Base-by-base conservation (phyloP, 148 eudicot genomes). In the Chenopodium formosanum region DNA sequence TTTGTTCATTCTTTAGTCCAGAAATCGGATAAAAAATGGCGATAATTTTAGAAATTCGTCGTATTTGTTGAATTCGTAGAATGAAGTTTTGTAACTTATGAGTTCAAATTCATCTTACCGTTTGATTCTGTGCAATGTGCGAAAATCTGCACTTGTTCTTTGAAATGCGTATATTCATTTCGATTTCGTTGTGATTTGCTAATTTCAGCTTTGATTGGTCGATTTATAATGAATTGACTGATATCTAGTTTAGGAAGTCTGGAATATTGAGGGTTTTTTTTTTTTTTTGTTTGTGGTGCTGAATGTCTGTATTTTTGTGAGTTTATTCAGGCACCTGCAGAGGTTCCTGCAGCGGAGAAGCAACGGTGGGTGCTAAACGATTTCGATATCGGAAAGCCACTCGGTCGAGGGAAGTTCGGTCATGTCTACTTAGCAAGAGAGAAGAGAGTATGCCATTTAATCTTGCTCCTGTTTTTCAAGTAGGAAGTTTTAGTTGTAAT, bases 341-440 rank as follows among this genome's bases (percentile, higher is more conserved):
- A 90, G 85, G 89, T 85, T 10, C 83, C 92, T 73, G 88, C 88
- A 77, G 91, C 76, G 4, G 98, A 93, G 85, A 93, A 90, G 84
- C 87, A 87, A 83, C 90, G 97, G 81, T 95, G 98, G 98, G 90
- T 90, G 0, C 89, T 95, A 31, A 90, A 86, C 69, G 98, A 95
- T 76, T 95, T 95, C 44, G 97, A 95, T 74, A 90, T 95, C 7
- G 98, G 98, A 52, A 95, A 95, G 88, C 98, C 97, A 56, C 94
- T 95, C 22, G 98, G 98, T 53, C 88, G 98, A 82, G 98, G 98
- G 52, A 95, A 95, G 86, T 95, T 95, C 65, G 98, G 97, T 27
- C 98, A 95, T 85, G 98, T 95, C 44, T 93, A 95, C 82, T 76
- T 95, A 58, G 96, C 98, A 2, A 90, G 92, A 83, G 98, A 95